Evolutionary conservation across 441 rosid species (phyloP).

Genomic region (Isatis lusitanica): DNA sequence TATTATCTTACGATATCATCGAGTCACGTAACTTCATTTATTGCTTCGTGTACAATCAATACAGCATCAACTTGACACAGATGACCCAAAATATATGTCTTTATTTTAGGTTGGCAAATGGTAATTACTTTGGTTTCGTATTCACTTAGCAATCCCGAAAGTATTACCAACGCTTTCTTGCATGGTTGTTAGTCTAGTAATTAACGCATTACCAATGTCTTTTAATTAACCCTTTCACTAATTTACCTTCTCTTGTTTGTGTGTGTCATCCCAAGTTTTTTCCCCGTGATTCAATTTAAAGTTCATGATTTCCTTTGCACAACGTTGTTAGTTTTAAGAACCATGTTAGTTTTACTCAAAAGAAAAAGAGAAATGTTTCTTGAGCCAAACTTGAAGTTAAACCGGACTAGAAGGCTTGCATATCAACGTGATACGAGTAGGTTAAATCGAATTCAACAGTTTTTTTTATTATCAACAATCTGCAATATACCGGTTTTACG

Average conservation of each 20-base stretch:
- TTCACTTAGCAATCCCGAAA: not conserved
- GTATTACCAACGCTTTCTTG: not conserved
- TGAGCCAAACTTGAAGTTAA: too few species aligned
- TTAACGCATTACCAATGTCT: not conserved
- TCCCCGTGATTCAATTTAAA: too few species aligned
- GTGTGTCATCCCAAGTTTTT: not conserved
- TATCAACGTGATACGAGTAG: too few species aligned
- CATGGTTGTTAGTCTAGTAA: not conserved
- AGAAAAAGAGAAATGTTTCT: too few species aligned
- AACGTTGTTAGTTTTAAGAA: too few species aligned
- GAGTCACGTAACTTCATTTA: not conserved
- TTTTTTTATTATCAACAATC: too few species aligned
- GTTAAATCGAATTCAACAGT: too few species aligned
- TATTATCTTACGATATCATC: not conserved
- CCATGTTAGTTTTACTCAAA: too few species aligned
- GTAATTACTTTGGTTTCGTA: not conserved
- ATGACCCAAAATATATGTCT: not conserved
- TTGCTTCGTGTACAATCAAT: conserved; percentile 11
- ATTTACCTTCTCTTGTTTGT: not conserved
- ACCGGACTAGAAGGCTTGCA: too few species aligned
- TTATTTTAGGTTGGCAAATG: too few species aligned
- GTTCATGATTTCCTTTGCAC: too few species aligned
- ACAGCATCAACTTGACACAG: not conserved
- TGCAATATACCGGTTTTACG: too few species aligned
- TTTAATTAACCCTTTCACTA: not conserved